A percentile compares a stretch with the other conserved stretches of the same genome.
Conservation (phyloP, 2,329 filamentous ascomycete species). For the Penicillium carneum region DNA sequence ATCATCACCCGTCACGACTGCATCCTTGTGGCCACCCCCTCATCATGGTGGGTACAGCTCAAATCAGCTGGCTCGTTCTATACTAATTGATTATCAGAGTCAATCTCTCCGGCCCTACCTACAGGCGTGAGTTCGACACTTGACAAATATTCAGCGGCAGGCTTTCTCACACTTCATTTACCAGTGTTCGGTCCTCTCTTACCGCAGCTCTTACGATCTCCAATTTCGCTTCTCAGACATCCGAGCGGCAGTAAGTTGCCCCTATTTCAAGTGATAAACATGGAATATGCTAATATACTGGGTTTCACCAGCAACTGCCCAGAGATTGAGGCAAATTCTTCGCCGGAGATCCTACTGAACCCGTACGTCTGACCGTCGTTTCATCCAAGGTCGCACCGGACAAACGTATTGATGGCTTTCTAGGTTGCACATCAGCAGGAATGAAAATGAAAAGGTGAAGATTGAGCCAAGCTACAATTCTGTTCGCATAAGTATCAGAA, state of each 20-base stretch:
- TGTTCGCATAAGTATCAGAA: conserved; percentile 95
- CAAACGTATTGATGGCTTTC: conserved; percentile 11
- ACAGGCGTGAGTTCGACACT: conserved; percentile 51
- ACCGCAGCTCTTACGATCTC: conserved; percentile 91
- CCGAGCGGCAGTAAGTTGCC: conserved; percentile 70
- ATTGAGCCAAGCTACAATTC: conserved; percentile 98
- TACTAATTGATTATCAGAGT: conserved; percentile 21
- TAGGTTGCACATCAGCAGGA: conserved; percentile 79
- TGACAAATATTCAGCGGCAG: conserved; percentile 78
- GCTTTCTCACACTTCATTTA: conserved; percentile 84
- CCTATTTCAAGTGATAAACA: not conserved
- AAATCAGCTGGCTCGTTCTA: conserved; percentile 6
- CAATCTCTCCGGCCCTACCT: conserved; percentile 37
- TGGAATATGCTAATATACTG: conserved; percentile 2
- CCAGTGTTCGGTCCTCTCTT: conserved; percentile 88
- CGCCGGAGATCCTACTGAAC: conserved; percentile 91
- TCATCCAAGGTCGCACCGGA: not conserved
- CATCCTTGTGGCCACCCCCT: conserved; percentile 12
- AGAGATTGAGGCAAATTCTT: conserved; percentile 81
- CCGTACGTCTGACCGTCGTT: conserved; percentile 55
- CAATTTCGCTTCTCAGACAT: conserved; percentile 96
- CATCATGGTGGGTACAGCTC: conserved; percentile 40
- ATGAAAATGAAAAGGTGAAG: conserved; percentile 94
- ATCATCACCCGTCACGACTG: not conserved
- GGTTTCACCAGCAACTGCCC: conserved; percentile 76